Evolutionary conservation across 1,284 basidiomycete species (phyloP).

Genomic region (Abortiporus biennis): DNA sequence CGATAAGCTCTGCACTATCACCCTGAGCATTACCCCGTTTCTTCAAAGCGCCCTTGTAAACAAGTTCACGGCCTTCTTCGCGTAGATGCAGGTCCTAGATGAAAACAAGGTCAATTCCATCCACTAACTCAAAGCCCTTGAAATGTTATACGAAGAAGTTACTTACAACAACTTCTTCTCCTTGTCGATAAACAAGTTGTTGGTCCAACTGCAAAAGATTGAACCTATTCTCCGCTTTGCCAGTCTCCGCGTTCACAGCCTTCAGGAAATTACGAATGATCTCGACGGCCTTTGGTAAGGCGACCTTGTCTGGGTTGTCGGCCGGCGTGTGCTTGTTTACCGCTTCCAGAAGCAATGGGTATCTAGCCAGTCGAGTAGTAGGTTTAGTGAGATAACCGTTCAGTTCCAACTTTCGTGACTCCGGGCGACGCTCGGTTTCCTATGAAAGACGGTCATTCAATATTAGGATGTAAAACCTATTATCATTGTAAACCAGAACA

Average conservation of each 20-base stretch:
- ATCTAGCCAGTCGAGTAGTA: slow-evolving; percentile 93
- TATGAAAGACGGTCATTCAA: slow-evolving; percentile 23
- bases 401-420: slow-evolving; percentile 93
- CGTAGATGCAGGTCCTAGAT: slow-evolving; percentile 77
- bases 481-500: neutral
- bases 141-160: neutral
- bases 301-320: slow-evolving; percentile 83
- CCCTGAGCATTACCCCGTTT: slow-evolving; percentile 77
- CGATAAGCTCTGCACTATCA: slow-evolving; percentile 84
- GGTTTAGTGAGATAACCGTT: slow-evolving; percentile 99
- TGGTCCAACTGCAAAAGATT: slow-evolving; percentile 88
- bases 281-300: slow-evolving; percentile 75
- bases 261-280: slow-evolving; percentile 81
- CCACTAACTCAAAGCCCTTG: neutral
- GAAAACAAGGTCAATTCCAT: neutral
- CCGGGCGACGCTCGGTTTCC: slow-evolving; percentile 88
- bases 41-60: slow-evolving; percentile 93
- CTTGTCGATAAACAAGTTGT: slow-evolving; percentile 81
- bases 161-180: slow-evolving; percentile 40
- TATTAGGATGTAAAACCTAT: slow-evolving; percentile 3
- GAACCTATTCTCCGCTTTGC: slow-evolving; percentile 90
- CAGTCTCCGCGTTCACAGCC: slow-evolving; percentile 89
- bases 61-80: slow-evolving; percentile 86
- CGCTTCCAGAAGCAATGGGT: slow-evolving; percentile 90
- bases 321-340: slow-evolving; percentile 92